Percentiles rank a stretch among this genome's conserved stretches.
Evolutionary conservation across 768 basidiomycete genomes (phyloP).

Genomic region (Tulasnella sp.): DNA sequence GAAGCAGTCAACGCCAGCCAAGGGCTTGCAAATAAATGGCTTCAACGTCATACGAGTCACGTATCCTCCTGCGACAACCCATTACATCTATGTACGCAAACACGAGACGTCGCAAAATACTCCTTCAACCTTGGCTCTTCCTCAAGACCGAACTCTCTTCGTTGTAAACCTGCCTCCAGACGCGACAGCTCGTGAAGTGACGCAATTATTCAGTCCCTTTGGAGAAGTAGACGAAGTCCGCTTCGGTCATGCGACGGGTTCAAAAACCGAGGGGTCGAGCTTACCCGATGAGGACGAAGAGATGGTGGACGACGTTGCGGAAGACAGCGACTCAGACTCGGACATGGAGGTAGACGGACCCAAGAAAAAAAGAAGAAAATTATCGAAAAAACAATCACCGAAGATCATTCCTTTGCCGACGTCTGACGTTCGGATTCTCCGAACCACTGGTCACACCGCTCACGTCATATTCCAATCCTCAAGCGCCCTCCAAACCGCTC

Average conservation of each 20-base stretch:
- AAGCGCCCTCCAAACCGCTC: constrained; percentile 69
- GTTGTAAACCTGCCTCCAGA: constrained; percentile 89
- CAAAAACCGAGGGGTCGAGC: constrained; percentile 34
- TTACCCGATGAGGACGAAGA: constrained; percentile 39
- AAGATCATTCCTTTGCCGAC: constrained; percentile 63
- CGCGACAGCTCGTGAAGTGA: constrained; percentile 78
- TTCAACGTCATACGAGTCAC: constrained; percentile 13
- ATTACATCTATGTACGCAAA: constrained; percentile 76
- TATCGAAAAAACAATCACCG: constrained; percentile 48
- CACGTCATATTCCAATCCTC: constrained; percentile 74
- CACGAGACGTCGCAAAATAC: constrained; percentile 51
- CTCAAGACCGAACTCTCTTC: constrained; percentile 77
- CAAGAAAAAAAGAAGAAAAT: constrained; percentile 52
- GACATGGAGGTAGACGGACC: constrained; percentile 46
- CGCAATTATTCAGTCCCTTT: constrained; percentile 71
- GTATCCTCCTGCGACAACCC: constrained; percentile 47
- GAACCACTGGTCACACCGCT: constrained; percentile 66
- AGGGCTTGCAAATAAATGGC: not conserved
- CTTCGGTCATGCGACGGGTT: constrained; percentile 51
- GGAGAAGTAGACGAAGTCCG: constrained; percentile 78
- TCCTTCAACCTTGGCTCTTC: constrained; percentile 40
- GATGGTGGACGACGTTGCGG: constrained; percentile 40
- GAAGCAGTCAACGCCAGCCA: not conserved
- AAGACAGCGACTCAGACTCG: constrained; percentile 39
- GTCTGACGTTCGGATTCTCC: constrained; percentile 57